Conservation (phyloP, 164 flowering plant genomes). For the Hamamelis virginiana region DNA sequence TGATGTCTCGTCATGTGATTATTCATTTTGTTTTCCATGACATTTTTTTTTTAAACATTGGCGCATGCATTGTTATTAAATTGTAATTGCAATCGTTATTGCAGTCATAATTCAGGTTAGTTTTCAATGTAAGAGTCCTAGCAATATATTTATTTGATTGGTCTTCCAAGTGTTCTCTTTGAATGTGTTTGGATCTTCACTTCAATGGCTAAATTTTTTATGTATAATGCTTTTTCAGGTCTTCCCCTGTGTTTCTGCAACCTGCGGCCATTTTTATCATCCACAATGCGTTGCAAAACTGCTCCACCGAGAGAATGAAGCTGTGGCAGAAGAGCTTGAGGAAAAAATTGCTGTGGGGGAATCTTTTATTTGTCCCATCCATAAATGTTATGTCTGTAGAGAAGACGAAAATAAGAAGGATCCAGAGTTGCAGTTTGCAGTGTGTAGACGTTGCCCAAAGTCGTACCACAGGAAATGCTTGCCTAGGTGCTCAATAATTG, state of each 20-base stretch:
- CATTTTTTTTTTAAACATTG: too few relatives aligned
- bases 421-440: conserved; percentile 62
- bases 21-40: too few relatives aligned
- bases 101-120: too few relatives aligned
- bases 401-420: conserved; percentile 50
- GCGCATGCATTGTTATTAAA: too few relatives aligned
- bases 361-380: conserved; percentile 72
- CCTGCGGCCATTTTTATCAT: conserved; percentile 83
- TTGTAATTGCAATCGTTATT: too few relatives aligned
- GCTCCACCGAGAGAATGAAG: conserved; percentile 38
- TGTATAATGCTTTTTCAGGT: conserved; percentile 38
- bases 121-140: too few relatives aligned
- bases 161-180: too few relatives aligned
- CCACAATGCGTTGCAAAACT: conserved; percentile 65
- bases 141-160: too few relatives aligned
- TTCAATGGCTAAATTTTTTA: too few relatives aligned
- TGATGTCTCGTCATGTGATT: too few relatives aligned
- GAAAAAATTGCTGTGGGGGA: conserved; percentile 55
- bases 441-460: conserved; percentile 89
- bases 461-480: conserved; percentile 88
- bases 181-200: too few relatives aligned
- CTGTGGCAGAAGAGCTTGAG: conserved; percentile 38
- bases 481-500: conserved; percentile 54
- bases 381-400: conserved; percentile 62
- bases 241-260: conserved; percentile 64